Evolutionary conservation across 352 stramenopile genomes (phyloP).

Genomic region (Globisporangium radiosum): DNA sequence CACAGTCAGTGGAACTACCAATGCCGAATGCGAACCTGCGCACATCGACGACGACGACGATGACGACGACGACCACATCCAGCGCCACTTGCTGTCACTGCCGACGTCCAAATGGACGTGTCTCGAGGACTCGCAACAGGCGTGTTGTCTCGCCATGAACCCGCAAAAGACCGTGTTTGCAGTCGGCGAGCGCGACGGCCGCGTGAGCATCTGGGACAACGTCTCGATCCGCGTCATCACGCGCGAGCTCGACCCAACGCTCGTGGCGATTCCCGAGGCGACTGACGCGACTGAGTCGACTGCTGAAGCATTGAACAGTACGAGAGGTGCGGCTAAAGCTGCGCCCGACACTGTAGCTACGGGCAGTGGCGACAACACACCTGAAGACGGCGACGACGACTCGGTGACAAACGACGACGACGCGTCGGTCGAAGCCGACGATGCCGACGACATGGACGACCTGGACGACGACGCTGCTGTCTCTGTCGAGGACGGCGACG

Average conservation of each 20-base stretch:
- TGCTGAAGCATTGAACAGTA: no score
- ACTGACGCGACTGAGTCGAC: no score
- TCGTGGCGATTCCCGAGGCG: slow-evolving; percentile 33
- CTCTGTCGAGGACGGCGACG: slow-evolving; percentile 27
- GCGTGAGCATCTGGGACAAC: slow-evolving; percentile 83
- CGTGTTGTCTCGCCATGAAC: slow-evolving; percentile 66
- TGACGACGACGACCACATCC: slow-evolving; percentile 40
- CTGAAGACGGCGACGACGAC: slow-evolving; percentile 16
- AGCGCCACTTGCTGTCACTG: slow-evolving; percentile 56
- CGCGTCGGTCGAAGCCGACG: slow-evolving; percentile 15
- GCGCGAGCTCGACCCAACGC: slow-evolving; percentile 66
- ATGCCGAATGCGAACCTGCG: neutral
- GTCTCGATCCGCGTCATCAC: slow-evolving; percentile 73
- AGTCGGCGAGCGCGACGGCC: slow-evolving; percentile 71
- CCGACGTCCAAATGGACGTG: slow-evolving; percentile 43
- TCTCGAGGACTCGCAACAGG: slow-evolving; percentile 72
- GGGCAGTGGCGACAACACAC: neutral
- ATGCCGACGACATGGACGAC: slow-evolving; percentile 35
- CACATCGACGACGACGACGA: slow-evolving; percentile 20
- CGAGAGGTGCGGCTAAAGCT: neutral
- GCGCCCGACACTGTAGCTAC: neutral
- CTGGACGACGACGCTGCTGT: slow-evolving; percentile 17
- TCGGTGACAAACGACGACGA: slow-evolving; percentile 25
- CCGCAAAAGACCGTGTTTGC: slow-evolving; percentile 52
- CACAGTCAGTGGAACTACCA: neutral